Percentiles rank a stretch among this genome's conserved stretches.
phyloP scores from a whole-genome alignment of 352 stramenopile genomes.

The Paralagenidium karlingii region DNA sequence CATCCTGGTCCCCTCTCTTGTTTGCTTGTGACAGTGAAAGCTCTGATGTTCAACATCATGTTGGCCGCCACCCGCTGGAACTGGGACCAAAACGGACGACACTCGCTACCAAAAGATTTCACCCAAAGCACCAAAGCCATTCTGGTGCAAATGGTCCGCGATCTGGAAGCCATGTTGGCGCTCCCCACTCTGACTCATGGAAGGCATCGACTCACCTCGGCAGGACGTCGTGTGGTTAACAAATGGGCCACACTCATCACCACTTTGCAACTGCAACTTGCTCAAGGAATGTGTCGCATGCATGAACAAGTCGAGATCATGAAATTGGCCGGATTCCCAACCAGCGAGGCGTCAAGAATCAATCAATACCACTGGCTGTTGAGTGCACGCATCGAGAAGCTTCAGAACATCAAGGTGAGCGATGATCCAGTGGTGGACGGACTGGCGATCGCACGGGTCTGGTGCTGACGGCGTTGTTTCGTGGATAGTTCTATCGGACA shows the following conservation, averaged over 20 bases:
- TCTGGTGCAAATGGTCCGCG: conserved; percentile 24
- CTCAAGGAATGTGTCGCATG: conserved; percentile 37
- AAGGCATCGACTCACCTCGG: conserved; percentile 48
- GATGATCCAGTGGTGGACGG: too few species aligned
- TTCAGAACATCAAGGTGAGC: conserved; percentile 84
- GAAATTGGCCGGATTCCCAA: conserved; percentile 51
- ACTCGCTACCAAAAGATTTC: conserved; percentile 35
- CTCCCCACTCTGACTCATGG: conserved; percentile 59
- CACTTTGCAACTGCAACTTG: conserved; percentile 39
- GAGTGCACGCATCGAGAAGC: conserved; percentile 62
- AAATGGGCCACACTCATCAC: conserved; percentile 9
- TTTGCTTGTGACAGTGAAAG: conserved; percentile 16
- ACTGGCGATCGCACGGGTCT: too few species aligned
- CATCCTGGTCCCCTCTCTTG: too few species aligned
- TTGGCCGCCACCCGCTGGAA: conserved; percentile 69
- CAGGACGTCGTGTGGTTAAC: conserved; percentile 28
- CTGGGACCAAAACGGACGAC: conserved; percentile 52
- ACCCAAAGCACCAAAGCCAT: conserved; percentile 42
- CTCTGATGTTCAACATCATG: conserved; percentile 58
- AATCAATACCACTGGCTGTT: conserved; percentile 85
- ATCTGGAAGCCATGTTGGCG: conserved; percentile 33
- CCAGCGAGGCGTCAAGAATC: conserved; percentile 81
- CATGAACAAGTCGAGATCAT: conserved; percentile 69
- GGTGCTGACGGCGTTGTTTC: too few species aligned
- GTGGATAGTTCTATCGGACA: conserved; percentile 80